These are phyloP conservation scores for Excoecaria agallocha DNA, from an alignment of 345 rosid species.

Conservation along the genomic window DNA sequence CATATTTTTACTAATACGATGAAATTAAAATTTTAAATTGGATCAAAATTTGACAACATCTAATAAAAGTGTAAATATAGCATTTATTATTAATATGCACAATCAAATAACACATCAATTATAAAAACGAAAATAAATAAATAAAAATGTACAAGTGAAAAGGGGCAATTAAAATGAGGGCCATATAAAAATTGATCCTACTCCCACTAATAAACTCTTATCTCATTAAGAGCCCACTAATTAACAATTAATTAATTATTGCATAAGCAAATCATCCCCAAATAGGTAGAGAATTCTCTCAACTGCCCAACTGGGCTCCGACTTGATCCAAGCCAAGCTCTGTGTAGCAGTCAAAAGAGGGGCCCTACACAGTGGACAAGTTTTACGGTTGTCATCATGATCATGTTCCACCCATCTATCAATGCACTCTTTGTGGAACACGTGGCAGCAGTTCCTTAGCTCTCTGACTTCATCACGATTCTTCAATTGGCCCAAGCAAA, in stretches of 20 bases:
- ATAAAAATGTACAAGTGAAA: not conserved
- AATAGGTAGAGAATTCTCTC: conserved; percentile 83
- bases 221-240: not conserved
- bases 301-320: conserved; percentile 92
- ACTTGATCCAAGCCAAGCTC: conserved; percentile 36
- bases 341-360: conserved; percentile 60
- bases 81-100: no score
- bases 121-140: no score
- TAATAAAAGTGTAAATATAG: no score
- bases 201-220: not conserved
- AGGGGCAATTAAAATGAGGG: not conserved
- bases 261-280: conserved; percentile 67
- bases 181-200: conserved; percentile 6
- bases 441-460: conserved; percentile 82
- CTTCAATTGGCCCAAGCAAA: conserved; percentile 57
- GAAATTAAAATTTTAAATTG: no score
- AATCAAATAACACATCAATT: no score
- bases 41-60: no score
- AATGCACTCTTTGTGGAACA: conserved; percentile 82
- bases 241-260: no score
- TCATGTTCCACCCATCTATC: conserved; percentile 87
- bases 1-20: no score
- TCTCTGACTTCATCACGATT: conserved; percentile 69
- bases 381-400: conserved; percentile 47
- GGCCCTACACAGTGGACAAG: conserved; percentile 87